Conservation (phyloP, 208 protist species). For the Plasmodiophora brassicae region DNA sequence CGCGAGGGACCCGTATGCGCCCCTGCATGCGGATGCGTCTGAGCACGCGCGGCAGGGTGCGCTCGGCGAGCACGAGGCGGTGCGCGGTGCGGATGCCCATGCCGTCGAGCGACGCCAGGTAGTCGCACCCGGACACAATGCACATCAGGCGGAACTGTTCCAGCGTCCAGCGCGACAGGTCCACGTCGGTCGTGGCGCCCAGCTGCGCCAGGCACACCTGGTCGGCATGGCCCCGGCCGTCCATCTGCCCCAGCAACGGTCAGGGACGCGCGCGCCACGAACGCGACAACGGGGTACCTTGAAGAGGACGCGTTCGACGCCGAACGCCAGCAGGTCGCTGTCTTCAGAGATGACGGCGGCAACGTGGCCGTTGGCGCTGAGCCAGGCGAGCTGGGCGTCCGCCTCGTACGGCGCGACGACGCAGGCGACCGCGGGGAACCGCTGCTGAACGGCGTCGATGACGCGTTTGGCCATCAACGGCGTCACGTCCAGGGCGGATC, state of each 20-base stretch:
- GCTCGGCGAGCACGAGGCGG: constrained; percentile 59
- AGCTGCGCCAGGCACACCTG: constrained; percentile 5
- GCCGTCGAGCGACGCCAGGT: constrained; percentile 75
- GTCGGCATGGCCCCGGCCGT: constrained; percentile 29
- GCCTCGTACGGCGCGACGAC: constrained; percentile 97
- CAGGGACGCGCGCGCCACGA: not conserved
- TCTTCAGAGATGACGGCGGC: constrained; percentile 92
- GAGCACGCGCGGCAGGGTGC: constrained; percentile 19
- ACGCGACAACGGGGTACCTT: no score
- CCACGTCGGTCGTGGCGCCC: not conserved
- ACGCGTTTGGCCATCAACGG: constrained; percentile 67
- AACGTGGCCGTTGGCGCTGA: constrained; percentile 77
- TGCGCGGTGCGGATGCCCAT: constrained; percentile 88
- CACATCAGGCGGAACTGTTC: constrained; percentile 59
- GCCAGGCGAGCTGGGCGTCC: constrained; percentile 94
- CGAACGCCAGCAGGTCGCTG: constrained; percentile 94
- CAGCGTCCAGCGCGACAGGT: not conserved
- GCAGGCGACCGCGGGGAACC: constrained; percentile 31
- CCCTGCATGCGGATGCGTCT: not conserved
- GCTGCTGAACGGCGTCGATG: constrained; percentile 57
- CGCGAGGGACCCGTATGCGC: not conserved
- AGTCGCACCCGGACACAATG: constrained; percentile 94
- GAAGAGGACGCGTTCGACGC: constrained; percentile 46
- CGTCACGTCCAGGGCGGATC: constrained; percentile 71
- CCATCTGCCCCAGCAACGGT: no score